Conservation (phyloP, 768 basidiomycete genomes). For the Leucogyrophana mollusca region DNA sequence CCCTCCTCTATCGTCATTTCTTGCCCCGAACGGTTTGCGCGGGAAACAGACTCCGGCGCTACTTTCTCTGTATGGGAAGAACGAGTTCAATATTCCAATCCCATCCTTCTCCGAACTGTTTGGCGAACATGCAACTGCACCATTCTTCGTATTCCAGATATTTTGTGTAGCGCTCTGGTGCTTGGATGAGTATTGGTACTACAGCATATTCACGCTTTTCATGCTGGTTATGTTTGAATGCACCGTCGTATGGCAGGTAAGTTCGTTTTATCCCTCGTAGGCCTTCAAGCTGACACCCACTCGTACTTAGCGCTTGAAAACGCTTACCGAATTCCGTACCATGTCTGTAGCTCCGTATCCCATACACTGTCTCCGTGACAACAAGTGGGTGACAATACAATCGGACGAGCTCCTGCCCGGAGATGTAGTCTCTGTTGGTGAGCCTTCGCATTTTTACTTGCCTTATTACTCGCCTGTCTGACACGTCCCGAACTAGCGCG, state of each 20-base stretch:
- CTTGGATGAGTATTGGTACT: conserved; percentile 99
- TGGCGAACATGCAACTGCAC: conserved; percentile 93
- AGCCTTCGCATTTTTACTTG: conserved; percentile 31
- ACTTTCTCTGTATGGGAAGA: conserved; percentile 77
- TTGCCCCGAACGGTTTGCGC: conserved; percentile 55
- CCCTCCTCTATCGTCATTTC: conserved; percentile 69
- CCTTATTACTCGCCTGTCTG: not conserved
- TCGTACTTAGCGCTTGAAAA: conserved; percentile 73
- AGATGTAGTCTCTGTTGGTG: conserved; percentile 81
- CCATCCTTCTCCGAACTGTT: conserved; percentile 93
- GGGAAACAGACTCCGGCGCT: conserved; percentile 48
- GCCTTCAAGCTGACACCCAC: not conserved
- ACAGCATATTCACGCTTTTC: conserved; percentile 95
- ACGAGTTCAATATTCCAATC: conserved; percentile 96
- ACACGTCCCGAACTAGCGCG: conserved; percentile 42
- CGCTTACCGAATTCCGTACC: conserved; percentile 92
- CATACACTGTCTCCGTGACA: conserved; percentile 78
- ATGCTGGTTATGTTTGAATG: conserved; percentile 99
- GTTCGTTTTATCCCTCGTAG: not conserved
- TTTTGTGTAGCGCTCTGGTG: conserved; percentile 99
- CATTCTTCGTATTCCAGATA: conserved; percentile 99
- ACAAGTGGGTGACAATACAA: conserved; percentile 76
- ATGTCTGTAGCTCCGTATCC: conserved; percentile 94
- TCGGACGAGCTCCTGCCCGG: conserved; percentile 90
- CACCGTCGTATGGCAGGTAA: conserved; percentile 96